Conservation (phyloP, 2,329 filamentous ascomycete genomes). For the Dactylella cylindrospora region DNA sequence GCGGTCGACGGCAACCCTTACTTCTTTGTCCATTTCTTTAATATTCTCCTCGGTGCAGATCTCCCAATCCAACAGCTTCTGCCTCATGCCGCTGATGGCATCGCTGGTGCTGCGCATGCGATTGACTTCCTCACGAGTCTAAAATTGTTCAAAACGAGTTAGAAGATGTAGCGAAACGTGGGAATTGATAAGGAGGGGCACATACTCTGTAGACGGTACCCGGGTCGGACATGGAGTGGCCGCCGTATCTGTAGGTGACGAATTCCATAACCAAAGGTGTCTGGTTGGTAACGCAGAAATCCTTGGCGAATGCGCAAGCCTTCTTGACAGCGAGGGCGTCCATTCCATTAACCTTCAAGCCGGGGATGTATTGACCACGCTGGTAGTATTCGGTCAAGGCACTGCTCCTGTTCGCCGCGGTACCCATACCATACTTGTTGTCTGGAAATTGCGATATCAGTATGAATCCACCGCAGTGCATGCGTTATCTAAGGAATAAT, state of each 20-base stretch:
- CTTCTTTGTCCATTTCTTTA: slow-evolving; percentile 93
- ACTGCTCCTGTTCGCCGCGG: slow-evolving; percentile 86
- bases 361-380: slow-evolving; percentile 98
- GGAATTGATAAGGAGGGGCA: slow-evolving; percentile 45
- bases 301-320: slow-evolving; percentile 88
- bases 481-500: slow-evolving; percentile 10
- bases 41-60: slow-evolving; percentile 91
- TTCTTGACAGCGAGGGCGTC: slow-evolving; percentile 97
- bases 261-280: slow-evolving; percentile 97
- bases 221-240: slow-evolving; percentile 99
- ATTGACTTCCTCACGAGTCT: slow-evolving; percentile 96
- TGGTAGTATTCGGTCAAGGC: slow-evolving; percentile 99
- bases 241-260: slow-evolving; percentile 98
- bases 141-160: slow-evolving; percentile 47
- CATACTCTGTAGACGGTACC: slow-evolving; percentile 86
- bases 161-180: slow-evolving; percentile 5
- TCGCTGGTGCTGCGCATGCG: slow-evolving; percentile 99
- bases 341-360: slow-evolving; percentile 99
- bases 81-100: slow-evolving; percentile 95
- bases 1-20: slow-evolving; percentile 77
- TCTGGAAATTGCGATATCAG: slow-evolving; percentile 58
- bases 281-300: slow-evolving; percentile 78
- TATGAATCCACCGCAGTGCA: background rate
- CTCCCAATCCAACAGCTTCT: slow-evolving; percentile 95
- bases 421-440: slow-evolving; percentile 99